Conservation (phyloP, 176 grass and related monocot species). For the Tillandsia leiboldiana region DNA sequence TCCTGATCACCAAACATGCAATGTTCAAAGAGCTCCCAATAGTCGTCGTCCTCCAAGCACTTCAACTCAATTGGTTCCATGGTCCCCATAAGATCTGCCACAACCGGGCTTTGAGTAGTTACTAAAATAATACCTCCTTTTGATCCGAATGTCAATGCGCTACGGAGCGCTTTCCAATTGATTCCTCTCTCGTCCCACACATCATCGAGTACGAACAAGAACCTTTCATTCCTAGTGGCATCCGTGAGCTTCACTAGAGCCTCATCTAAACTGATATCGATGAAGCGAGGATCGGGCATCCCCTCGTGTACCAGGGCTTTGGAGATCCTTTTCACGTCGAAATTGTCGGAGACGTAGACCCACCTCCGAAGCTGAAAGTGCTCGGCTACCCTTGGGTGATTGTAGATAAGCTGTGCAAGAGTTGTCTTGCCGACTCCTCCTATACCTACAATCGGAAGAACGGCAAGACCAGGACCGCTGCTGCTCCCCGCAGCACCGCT, state of each 20-base stretch:
- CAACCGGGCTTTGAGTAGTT: conserved; percentile 10
- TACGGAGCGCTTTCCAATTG: background rate
- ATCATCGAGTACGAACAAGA: background rate
- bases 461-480: background rate
- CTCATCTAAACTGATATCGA: background rate
- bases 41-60: background rate
- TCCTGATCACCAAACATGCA: background rate
- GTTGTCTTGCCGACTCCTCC: conserved; percentile 25
- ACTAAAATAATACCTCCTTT: background rate
- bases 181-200: background rate
- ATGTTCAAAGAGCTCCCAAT: conserved; percentile 5
- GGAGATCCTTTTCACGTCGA: background rate
- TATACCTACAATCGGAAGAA: conserved; percentile 13
- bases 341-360: conserved; percentile 17
- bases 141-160: background rate
- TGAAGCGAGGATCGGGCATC: background rate
- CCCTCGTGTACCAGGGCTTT: background rate
- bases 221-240: background rate
- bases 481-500: background rate
- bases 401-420: conserved; percentile 16
- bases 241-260: conserved; percentile 3
- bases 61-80: background rate
- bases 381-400: background rate
- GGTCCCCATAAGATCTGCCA: background rate
- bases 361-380: conserved; percentile 5